Base-by-base conservation (phyloP, 768 basidiomycete species). In the Panellus pusillus region DNA sequence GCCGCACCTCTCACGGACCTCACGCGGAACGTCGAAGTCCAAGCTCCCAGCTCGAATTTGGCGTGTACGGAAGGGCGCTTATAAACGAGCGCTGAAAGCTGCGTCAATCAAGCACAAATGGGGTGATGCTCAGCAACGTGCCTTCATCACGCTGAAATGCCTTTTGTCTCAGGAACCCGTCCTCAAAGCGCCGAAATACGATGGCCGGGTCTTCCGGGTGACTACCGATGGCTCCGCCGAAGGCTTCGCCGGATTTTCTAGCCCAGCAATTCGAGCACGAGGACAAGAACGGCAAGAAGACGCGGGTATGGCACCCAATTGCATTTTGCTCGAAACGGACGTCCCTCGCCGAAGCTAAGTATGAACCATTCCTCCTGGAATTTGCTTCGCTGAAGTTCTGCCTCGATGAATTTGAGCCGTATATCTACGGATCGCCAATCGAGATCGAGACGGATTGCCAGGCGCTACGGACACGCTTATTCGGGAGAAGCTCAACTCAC, bases 251-350 rank as follows among this genome's bases (percentile, higher is more conserved):
- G 70, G 60, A 6, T n/a, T n/a, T n/a, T n/a, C n/a, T n/a, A n/a
- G n/a, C n/a, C n/a, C n/a, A n/a, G n/a, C n/a, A n/a, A n/a, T n/a
- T 57, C 37, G 31, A 57, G 1, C 47, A 44, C 13, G 51, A 47
- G 6, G 20, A 59, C 17, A 61, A 62, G 6, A 54, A 58, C 9
- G 63, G 68, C 1, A 51, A 44, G 11, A 47, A 41, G 6, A 54
- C 61, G 1, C 15, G 50, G 4, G 20, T 48, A 7, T 47, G 63
- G 18, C 68, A 70, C 43, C 73, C 72, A 0, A 62, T 74, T 8
- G 69, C 56, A 0, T 74, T 67, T 52, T 63, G 65, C 12, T 74
- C 71, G 5, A 74, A 74, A 47, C 55, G 68, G 6, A 72, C 71
- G 11, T 74, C 72, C 0, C 35, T 32, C 0, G 55, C 61, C 2